Percentiles rank a stretch among this genome's conserved stretches.
phyloP scores from a whole-genome alignment of 495 filamentous ascomycete genomes.

The Viridothelium virens region DNA sequence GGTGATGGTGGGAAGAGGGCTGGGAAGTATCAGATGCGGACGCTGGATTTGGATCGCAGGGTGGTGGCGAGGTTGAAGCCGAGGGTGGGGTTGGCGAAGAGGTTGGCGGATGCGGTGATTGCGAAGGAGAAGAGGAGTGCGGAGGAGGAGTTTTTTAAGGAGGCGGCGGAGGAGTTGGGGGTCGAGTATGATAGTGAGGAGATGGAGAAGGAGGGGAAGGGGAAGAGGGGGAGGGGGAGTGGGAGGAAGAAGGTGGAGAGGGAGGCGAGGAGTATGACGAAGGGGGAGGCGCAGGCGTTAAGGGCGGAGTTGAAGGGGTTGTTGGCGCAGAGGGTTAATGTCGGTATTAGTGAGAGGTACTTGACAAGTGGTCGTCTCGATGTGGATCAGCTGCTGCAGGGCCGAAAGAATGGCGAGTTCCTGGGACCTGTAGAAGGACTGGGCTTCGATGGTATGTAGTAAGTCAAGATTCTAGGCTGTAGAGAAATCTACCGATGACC shows the following conservation, averaged over 20 bases:
- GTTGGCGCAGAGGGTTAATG: conserved; percentile 71
- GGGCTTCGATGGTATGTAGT: conserved; percentile 32
- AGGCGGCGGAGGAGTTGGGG: conserved; percentile 85
- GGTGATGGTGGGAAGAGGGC: conserved; percentile 32
- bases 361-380: conserved; percentile 72
- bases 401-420: conserved; percentile 52
- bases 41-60: conserved; percentile 74
- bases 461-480: too few species aligned
- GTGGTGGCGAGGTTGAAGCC: conserved; percentile 66
- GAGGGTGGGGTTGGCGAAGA: conserved; percentile 67
- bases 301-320: conserved; percentile 56
- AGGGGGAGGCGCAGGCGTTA: conserved; percentile 57
- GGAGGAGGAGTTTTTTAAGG: conserved; percentile 76
- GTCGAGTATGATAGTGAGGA: conserved; percentile 90
- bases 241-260: conserved; percentile 68
- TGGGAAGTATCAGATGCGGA: conserved; percentile 57
- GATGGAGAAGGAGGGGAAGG: conserved; percentile 52
- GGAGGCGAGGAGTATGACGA: conserved; percentile 58
- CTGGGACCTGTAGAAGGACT: conserved; percentile 53
- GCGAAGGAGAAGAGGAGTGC: conserved; percentile 79
- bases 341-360: conserved; percentile 87
- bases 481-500: too few species aligned
- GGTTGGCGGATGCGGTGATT: conserved; percentile 69
- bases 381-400: conserved; percentile 65
- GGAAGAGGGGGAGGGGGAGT: conserved; percentile 56